Conservation (phyloP, 2,329 filamentous ascomycete genomes). For the Chlorencoelia australis region DNA sequence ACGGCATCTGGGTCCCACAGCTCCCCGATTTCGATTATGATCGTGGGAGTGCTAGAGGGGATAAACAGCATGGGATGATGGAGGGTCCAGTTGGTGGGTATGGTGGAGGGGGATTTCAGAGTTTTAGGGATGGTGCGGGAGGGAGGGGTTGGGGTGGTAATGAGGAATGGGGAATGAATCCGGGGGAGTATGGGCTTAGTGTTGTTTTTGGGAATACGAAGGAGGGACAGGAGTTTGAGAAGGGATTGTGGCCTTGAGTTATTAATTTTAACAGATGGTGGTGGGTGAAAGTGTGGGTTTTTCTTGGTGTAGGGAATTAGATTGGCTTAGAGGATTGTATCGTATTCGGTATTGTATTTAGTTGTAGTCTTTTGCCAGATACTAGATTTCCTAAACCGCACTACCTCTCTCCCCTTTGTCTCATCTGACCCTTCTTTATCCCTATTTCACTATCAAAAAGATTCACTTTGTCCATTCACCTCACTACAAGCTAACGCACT, state of each 20-base stretch:
- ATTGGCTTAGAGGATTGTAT: too few species aligned
- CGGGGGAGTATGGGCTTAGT: constrained; percentile 1
- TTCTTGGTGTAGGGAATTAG: too few species aligned
- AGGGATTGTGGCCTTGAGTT: constrained; percentile 6
- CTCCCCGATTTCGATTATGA: neutral
- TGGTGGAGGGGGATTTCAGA: constrained; percentile 5
- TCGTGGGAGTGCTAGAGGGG: neutral
- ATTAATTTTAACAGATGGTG: neutral
- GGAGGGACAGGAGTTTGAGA: constrained; percentile 4
- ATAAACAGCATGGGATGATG: neutral
- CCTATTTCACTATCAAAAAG: too few species aligned
- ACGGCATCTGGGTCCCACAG: constrained; percentile 4
- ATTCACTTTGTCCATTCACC: too few species aligned
- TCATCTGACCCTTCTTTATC: too few species aligned
- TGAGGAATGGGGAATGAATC: neutral
- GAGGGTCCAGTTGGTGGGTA: constrained; percentile 3
- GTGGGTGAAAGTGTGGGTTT: too few species aligned
- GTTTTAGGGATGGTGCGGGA: constrained; percentile 5
- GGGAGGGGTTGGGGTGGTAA: neutral
- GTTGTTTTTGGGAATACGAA: constrained; percentile 2
- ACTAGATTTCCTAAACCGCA: neutral
- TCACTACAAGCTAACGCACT: too few species aligned
- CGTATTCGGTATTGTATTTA: too few species aligned
- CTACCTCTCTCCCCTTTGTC: neutral
- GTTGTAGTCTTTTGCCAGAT: neutral